Base-by-base conservation (phyloP, 2,329 filamentous ascomycete genomes). In the Aureobasidium subglaciale region DNA sequence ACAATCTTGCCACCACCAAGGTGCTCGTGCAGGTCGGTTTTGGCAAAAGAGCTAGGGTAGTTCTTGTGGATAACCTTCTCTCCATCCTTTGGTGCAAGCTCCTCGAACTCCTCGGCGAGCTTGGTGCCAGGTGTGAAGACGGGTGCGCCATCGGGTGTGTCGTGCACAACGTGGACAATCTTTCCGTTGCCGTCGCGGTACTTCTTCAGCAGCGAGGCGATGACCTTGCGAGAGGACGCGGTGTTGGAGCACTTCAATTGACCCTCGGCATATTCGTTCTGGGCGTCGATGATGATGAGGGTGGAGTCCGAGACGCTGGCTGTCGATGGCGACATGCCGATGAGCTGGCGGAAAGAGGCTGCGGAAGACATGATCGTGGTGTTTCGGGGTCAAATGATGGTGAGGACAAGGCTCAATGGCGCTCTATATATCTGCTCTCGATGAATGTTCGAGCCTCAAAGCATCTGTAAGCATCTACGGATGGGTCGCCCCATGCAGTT, bases 261-360 rank as follows among this genome's bases (percentile, higher is more conserved):
- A 43, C 84, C 85, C 2, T 74, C 68, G 10, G 79, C 78, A 59
- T 84, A 87, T 69, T 88, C 85, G 64, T 86, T 86, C 63, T 88
- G 85, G 1, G 84, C 84, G 42, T 59, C 84, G 64, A 87, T 83
- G 68, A 87, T 86, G 62, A 87, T 69, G 41, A 87, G 75, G 2
- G 78, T 77, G 59, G 78, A 82, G 69, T 87, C 82, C 40, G 68
- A 66, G 0, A 78, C 71, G 0, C 79, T 78, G 7, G 83, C 83
- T 0, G 77, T 79, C 13, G 79, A 81, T 22, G 77, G 75, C 9
- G 73, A 65, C 11, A 78, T 70, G 56, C 83, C 83, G 55, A 86
- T 63, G 56, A 82, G 69, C 15, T 70, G 57, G 57, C 81, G 79
- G 71, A 82, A 78, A 40, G 73, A 73, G 59, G 57, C 59, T 40